These are phyloP conservation scores for Podosphaera xanthii DNA, from an alignment of 2,329 filamentous ascomycete genomes.

Conservation along the genomic window DNA sequence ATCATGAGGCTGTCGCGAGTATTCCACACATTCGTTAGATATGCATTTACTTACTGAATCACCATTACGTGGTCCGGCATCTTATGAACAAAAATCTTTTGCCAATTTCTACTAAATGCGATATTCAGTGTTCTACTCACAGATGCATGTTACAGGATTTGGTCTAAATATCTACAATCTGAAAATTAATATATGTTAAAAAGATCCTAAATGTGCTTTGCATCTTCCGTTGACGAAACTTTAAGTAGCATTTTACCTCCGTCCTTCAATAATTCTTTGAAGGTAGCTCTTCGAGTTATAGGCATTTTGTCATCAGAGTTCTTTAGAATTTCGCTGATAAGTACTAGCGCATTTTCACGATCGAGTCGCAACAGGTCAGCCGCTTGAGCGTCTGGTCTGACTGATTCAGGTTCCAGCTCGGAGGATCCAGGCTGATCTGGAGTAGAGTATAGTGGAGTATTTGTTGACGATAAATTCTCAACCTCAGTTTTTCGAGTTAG, in stretches of 20 bases:
- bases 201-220: neutral
- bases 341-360: slow-evolving; percentile 36
- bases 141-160: too few species aligned
- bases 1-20: too few species aligned
- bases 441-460: neutral
- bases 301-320: slow-evolving; percentile 21
- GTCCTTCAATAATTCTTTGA: slow-evolving; percentile 26
- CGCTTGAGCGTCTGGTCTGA: slow-evolving; percentile 9
- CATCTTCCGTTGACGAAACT: slow-evolving; percentile 4
- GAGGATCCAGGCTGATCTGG: neutral
- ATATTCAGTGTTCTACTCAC: too few species aligned
- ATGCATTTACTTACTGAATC: too few species aligned
- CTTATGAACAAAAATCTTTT: too few species aligned
- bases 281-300: slow-evolving; percentile 18
- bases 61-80: too few species aligned
- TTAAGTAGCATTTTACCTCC: slow-evolving; percentile 19
- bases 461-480: neutral
- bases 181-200: too few species aligned
- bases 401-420: slow-evolving; percentile 6
- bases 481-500: slow-evolving; percentile 23
- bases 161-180: too few species aligned
- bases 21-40: too few species aligned
- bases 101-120: too few species aligned
- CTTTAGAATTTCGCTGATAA: slow-evolving; percentile 31
- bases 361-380: slow-evolving; percentile 28